These are phyloP conservation scores for Fusarium chaquense DNA, from an alignment of 2,329 filamentous ascomycete genomes.

Conservation along the genomic window DNA sequence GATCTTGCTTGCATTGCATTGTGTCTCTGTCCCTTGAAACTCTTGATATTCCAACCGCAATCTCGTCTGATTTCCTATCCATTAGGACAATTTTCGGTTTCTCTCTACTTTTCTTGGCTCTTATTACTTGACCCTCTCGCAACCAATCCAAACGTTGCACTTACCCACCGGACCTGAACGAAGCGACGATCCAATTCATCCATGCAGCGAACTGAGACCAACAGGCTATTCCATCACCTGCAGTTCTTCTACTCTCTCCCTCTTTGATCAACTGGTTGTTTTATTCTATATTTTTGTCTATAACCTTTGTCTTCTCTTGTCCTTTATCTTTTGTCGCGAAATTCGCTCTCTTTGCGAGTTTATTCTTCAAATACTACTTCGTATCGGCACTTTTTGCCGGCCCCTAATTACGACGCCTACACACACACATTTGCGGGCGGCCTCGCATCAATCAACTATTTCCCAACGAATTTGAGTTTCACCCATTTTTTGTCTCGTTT, in stretches of 20 bases:
- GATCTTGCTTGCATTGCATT: slow-evolving; percentile 1
- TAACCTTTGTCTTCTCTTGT: not conserved
- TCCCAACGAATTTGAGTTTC: slow-evolving; percentile 22
- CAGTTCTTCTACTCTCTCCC: slow-evolving; percentile 8
- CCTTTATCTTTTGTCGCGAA: not conserved
- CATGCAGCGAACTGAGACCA: slow-evolving; percentile 28
- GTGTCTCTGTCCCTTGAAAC: slow-evolving; percentile 23
- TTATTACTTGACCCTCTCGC: slow-evolving; percentile 14
- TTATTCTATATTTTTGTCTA: slow-evolving; percentile 8
- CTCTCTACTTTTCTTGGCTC: slow-evolving; percentile 32
- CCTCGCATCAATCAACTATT: slow-evolving; percentile 14
- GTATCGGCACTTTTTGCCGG: not conserved
- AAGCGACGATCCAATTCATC: slow-evolving; percentile 38
- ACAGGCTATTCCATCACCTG: slow-evolving; percentile 17
- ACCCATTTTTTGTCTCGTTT: slow-evolving; percentile 6
- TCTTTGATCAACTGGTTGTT: slow-evolving; percentile 11
- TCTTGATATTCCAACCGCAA: slow-evolving; percentile 15
- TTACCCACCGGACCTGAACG: slow-evolving; percentile 26
- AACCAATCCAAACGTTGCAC: slow-evolving; percentile 28
- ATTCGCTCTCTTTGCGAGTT: not conserved
- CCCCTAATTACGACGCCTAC: slow-evolving; percentile 4
- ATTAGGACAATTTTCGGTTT: slow-evolving; percentile 21
- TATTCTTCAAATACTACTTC: not conserved
- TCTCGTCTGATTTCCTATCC: slow-evolving; percentile 17
- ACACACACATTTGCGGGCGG: slow-evolving; percentile 3